A percentile compares a stretch with the other conserved stretches of the same genome.
These are phyloP conservation scores for Spathaspora girioi DNA, from an alignment of 805 yeast species.

Conservation along the genomic window DNA sequence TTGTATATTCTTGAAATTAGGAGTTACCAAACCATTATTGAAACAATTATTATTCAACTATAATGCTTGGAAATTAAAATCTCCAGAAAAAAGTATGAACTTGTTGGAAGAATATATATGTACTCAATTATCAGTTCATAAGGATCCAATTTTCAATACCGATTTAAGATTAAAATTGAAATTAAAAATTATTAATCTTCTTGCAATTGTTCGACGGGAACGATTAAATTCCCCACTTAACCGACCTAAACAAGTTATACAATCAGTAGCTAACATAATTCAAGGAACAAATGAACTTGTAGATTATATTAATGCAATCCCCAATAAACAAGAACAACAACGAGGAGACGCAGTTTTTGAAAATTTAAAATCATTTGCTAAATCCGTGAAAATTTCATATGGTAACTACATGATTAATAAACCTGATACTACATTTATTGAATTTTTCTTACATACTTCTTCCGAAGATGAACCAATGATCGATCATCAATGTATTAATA, in stretches of 20 bases:
- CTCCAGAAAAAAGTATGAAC: neutral
- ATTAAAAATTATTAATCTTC: constrained; percentile 4
- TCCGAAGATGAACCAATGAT: constrained; percentile 29
- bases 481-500: constrained; percentile 36
- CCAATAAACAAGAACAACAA: constrained; percentile 5
- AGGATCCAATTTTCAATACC: neutral
- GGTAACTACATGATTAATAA: constrained; percentile 8
- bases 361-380: constrained; percentile 17
- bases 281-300: constrained; percentile 25
- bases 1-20: constrained; percentile 23
- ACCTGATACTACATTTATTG: constrained; percentile 24
- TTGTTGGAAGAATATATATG: neutral
- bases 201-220: constrained; percentile 12
- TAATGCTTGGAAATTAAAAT: constrained; percentile 14
- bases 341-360: constrained; percentile 6
- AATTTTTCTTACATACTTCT: constrained; percentile 39
- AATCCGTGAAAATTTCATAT: constrained; percentile 16
- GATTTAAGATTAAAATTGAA: neutral
- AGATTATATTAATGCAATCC: constrained; percentile 17
- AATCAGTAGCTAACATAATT: constrained; percentile 28
- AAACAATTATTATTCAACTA: constrained; percentile 4
- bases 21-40: neutral
- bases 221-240: constrained; percentile 12
- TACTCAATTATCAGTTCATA: neutral
- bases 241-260: constrained; percentile 24